Percentiles rank a stretch among this genome's conserved stretches.
Evolutionary conservation across 23 red algal genomes (phyloP).

Genomic region (Gracilaria vermiculophylla): DNA sequence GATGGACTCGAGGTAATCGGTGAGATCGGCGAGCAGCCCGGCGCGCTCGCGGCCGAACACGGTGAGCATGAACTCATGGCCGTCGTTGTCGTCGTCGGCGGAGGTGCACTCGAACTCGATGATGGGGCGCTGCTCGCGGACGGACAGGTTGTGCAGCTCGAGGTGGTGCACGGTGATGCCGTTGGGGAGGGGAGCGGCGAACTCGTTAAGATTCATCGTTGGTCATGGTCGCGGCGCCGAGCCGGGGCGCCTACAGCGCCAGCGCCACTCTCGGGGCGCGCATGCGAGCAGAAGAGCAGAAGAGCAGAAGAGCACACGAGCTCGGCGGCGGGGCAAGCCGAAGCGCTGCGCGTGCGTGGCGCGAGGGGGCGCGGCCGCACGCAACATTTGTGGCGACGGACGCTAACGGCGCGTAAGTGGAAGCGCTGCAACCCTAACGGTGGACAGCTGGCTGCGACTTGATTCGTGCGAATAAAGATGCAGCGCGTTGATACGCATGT

Average conservation of each 20-base stretch:
- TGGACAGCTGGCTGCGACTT: not conserved
- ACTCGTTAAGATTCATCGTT: conserved; percentile 24
- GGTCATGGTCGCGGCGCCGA: not conserved
- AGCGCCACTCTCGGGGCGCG: too few species aligned
- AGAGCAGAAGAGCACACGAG: too few species aligned
- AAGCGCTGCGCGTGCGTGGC: too few species aligned
- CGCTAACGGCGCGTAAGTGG: not conserved
- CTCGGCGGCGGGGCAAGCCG: too few species aligned
- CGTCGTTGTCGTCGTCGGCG: conserved; percentile 56
- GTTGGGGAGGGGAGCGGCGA: conserved; percentile 64
- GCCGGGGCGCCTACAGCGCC: too few species aligned
- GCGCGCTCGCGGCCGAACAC: conserved; percentile 84
- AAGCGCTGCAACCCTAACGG: not conserved
- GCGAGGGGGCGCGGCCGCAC: too few species aligned
- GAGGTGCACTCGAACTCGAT: conserved; percentile 76
- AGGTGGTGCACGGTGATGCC: conserved; percentile 89
- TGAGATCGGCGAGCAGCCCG: conserved; percentile 85
- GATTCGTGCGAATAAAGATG: conserved; percentile 5
- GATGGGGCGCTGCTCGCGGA: conserved; percentile 71
- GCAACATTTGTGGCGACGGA: not conserved
- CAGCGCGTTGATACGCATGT: too few species aligned
- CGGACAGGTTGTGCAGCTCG: conserved; percentile 78
- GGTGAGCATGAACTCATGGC: conserved; percentile 71
- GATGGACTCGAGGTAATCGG: conserved; percentile 71
- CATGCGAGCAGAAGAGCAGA: too few species aligned